Base-by-base conservation (phyloP, 148 eudicot genomes). In the Nyssa sinensis region DNA sequence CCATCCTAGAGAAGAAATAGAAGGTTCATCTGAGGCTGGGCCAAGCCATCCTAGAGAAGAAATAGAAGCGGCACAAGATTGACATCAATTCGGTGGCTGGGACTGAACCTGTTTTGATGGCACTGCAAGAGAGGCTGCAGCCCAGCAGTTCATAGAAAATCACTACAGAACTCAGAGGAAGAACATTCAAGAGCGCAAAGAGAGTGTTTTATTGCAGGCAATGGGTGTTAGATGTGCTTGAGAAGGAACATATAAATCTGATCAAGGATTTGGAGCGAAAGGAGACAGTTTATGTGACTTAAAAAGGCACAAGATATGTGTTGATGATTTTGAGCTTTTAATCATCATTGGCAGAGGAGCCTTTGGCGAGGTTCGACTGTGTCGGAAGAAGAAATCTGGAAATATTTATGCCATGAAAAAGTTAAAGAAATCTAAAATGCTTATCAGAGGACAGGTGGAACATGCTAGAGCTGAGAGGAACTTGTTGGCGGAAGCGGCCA, bases 271-370 rank as follows among this genome's bases (percentile, higher is more conserved):
- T 93, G 79, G 98, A 93, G 83, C 82, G 93, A 58, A 93, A 93
- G 77, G 98, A 93, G 84, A 93, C 98, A 27, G 80, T 93, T 80
- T 84, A 93, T 93, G 88, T 82, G 98, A 67, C 81, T 93, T 75
- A 91, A 87, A n/a, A 83, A 91, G 98, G 86, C 88, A 93, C 82
- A 91, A 90, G 78, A 91, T 91, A 73, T 89, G 97, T 53, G 98
- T 91, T 53, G 94, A 93, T 81, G 98, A 93, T 84, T 93, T 93
- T 83, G 98, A 93, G 78, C 85, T 87, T 65, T 80, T 93, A 69
- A 93, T 94, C 74, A 91, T 93, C 80, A 91, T 93, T 58, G 98
- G 98, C 28, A 87, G 98, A 83, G 98, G 98, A 80, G 98, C 98
- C 78, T 93, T 81, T 77, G 98, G 98, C 35, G 98, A 93, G 98